Conservation (phyloP, 2,329 filamentous ascomycete genomes). For the Diaporthe ilicicola region DNA sequence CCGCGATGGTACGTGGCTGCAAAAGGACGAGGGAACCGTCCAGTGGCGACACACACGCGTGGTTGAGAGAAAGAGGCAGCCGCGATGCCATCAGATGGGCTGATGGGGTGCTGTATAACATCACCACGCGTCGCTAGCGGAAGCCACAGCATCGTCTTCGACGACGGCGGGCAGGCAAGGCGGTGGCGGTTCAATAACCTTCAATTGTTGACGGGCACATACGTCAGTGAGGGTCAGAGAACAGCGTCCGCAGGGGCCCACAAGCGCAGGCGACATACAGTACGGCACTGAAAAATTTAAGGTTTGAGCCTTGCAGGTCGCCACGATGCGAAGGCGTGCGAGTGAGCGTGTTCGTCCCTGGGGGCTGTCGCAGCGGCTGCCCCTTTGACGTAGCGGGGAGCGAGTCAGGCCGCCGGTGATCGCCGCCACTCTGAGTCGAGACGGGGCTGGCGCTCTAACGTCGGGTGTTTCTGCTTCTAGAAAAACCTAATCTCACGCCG, state of each 20-base stretch:
- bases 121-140: neutral
- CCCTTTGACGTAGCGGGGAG: neutral
- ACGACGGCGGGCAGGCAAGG: constrained; percentile 4
- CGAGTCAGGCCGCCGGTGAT: constrained; percentile 5
- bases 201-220: neutral
- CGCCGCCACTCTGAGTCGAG: constrained; percentile 12
- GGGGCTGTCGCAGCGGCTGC: neutral
- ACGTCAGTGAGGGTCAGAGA: neutral
- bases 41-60: constrained; percentile 3
- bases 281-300: neutral
- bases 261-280: neutral
- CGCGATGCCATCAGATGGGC: neutral
- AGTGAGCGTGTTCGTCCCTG: neutral
- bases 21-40: neutral
- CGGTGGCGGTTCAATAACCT: neutral
- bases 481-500: neutral
- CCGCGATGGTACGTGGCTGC: neutral
- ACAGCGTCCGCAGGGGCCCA: neutral
- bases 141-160: neutral
- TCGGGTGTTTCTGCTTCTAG: constrained; percentile 7
- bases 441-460: neutral
- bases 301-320: constrained; percentile 18
- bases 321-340: neutral
- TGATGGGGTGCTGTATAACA: neutral
- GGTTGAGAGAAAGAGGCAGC: neutral